These are phyloP conservation scores for Neurospora sp. DNA, from an alignment of 495 filamentous ascomycete species.

Conservation along the genomic window DNA sequence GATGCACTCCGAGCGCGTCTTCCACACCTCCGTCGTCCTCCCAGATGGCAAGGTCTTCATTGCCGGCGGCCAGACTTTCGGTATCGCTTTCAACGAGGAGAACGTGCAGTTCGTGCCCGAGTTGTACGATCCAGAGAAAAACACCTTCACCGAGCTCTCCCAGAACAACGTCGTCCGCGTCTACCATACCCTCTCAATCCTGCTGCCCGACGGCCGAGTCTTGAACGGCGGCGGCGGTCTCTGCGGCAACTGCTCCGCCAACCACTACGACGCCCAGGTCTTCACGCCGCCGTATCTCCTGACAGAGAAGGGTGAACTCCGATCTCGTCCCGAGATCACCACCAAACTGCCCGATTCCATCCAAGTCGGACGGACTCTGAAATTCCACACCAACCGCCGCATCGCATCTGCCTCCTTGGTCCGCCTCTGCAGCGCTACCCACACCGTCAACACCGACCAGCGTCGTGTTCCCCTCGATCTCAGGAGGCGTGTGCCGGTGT, in stretches of 20 bases:
- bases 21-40: conserved; percentile 39
- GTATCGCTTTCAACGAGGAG: conserved; percentile 41
- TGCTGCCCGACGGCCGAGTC: conserved; percentile 47
- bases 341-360: background rate
- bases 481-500: background rate
- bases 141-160: conserved; percentile 30
- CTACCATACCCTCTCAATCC: conserved; percentile 48
- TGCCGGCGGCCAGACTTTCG: conserved; percentile 40
- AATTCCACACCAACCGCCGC: background rate
- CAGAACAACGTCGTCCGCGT: conserved; percentile 36
- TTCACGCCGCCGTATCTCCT: conserved; percentile 49
- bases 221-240: conserved; percentile 47
- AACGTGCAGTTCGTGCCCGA: conserved; percentile 36
- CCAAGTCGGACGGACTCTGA: background rate
- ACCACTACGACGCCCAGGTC: conserved; percentile 50
- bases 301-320: conserved; percentile 3
- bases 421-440: background rate
- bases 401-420: background rate
- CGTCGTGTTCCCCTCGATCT: background rate
- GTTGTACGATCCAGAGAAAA: conserved; percentile 34
- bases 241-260: conserved; percentile 37
- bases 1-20: background rate
- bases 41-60: conserved; percentile 49
- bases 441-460: background rate
- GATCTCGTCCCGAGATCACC: background rate